Evolutionary conservation across 495 filamentous ascomycete genomes (phyloP), one percentile per base, ranked within the genome.

Genomic region (Mycothermus thermophilus): DNA sequence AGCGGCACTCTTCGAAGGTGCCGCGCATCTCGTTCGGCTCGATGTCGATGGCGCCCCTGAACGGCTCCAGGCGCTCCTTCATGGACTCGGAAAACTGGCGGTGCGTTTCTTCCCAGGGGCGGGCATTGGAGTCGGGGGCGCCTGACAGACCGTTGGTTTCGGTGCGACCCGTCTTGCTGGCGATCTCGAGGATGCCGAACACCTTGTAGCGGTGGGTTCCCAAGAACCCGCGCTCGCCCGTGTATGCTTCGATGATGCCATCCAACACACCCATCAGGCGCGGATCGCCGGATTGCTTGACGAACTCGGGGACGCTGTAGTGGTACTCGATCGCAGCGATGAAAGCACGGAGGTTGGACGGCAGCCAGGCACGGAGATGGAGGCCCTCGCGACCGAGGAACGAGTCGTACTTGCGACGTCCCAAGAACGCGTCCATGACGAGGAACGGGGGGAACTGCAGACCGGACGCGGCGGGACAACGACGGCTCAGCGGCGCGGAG

Each of bases 391-490:
- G 40, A 5, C 65, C 65, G 16, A 69, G 55, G 36, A 69, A 69
- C 3, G 62, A 62, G 22, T 59, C 55, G 34, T 69, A 69, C 33
- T 60, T 61, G 31, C 54, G 57, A 19, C 63, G 59, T 14, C 62
- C 62, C n/a, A 69, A 41, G 40, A 69, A 69, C 1, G 64, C 64
- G 34, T 68, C 64, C 66, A 68, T 66, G 18, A 69, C 58, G n/a
- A 67, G 56, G 21, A 57, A 67, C 4, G 65, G 57, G 0, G 64
- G 64, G 25, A 68, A 60, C 26, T 66, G 64, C 2, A 69, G 47
- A 4, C 64, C 64, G 3, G 62, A 67, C 17, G 66, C 58, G 14
- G 66, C 66, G n/a, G 66, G 66, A 10, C 63, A 66, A n/a, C 66
- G 52, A 28, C 58, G 65, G 27, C 62, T 64, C 8, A 69, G 39